Base-by-base conservation (phyloP, 2,329 filamentous ascomycete genomes). In the Arthrobotrys pseudoclavata region DNA sequence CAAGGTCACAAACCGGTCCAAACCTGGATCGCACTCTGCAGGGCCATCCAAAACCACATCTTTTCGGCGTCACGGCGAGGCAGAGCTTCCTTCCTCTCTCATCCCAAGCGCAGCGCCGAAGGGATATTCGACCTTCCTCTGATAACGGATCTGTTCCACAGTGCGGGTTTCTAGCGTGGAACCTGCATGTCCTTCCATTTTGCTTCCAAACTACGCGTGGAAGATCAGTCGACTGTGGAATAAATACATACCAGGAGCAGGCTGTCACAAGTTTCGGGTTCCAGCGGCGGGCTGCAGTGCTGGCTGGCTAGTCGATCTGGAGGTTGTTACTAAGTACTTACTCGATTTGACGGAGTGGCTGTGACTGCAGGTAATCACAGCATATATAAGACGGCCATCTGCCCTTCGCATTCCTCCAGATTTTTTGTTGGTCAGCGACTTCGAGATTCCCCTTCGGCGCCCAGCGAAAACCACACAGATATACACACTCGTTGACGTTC, bases 81-180 rank as follows among this genome's bases (percentile, higher is more conserved):
- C 55, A 42, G 20, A 50, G 45, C 57, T 72, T 72, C 69, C 69
- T 72, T 72, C 69, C 69, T 72, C 22, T 64, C 69, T 63, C 26
- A 69, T 48, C 66, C 15, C 31, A 70, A 48, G 55, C 55, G 55
- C 55, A 42, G 24, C 31, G 20, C 18, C 42, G 22, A 53, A 69
- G n/a, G 22, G 42, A 40, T 60, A 37, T 64, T 72, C 50, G 20
- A 66, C 69, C 69, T 72, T 72, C 69, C 69, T 72, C 57, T 42
- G 57, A 22, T 18, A 50, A 70, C 55, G 24, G 42, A 26, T 24
- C 22, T 71, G 57, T 57, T 52, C 47, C 34, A 69, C 53, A 40
- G 50, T n/a, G 15, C 26, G 31, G 53, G 48, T 24, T 45, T 37
- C 57, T 55, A 57, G 57, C 48, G 68, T 63, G 55, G 68, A 29